A percentile compares a stretch with the other conserved stretches of the same genome.
Evolutionary conservation across 805 yeast species (phyloP).

Genomic region (Yarrowia sp.): DNA sequence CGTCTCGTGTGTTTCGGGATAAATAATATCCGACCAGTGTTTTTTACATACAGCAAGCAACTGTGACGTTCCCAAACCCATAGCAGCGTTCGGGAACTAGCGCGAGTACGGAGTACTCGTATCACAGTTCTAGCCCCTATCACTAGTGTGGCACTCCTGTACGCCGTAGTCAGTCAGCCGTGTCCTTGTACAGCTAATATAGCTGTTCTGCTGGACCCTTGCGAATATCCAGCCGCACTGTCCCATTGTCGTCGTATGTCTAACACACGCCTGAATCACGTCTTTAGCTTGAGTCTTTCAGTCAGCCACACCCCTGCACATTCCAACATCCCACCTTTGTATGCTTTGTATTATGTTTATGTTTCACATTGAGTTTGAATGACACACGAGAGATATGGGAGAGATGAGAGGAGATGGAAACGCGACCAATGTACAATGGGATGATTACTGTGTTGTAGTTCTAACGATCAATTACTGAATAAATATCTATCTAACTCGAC

Average conservation of each 20-base stretch:
- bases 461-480: constrained; percentile 1
- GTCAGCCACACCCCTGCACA: constrained; percentile 23
- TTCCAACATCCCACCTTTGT: constrained; percentile 9
- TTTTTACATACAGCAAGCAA: neutral
- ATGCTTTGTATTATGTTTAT: neutral
- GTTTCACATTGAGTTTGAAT: constrained; percentile 3
- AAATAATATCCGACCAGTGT: too few species aligned
- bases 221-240: constrained; percentile 2
- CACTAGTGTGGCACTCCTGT: neutral
- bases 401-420: too few species aligned
- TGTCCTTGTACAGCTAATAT: neutral
- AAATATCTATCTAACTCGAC: constrained; percentile 8
- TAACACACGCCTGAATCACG: constrained; percentile 1
- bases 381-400: neutral
- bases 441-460: too few species aligned
- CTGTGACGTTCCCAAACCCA: neutral
- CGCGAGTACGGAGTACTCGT: too few species aligned
- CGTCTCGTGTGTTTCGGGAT: too few species aligned
- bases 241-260: neutral
- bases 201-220: too few species aligned
- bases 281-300: neutral
- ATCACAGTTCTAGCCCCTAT: neutral
- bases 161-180: neutral
- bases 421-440: too few species aligned
- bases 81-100: neutral